A percentile compares a stretch with the other conserved stretches of the same genome.
Evolutionary conservation across 2,329 filamentous ascomycete species (phyloP).

Genomic region (Aspergillus spinulosporus): DNA sequence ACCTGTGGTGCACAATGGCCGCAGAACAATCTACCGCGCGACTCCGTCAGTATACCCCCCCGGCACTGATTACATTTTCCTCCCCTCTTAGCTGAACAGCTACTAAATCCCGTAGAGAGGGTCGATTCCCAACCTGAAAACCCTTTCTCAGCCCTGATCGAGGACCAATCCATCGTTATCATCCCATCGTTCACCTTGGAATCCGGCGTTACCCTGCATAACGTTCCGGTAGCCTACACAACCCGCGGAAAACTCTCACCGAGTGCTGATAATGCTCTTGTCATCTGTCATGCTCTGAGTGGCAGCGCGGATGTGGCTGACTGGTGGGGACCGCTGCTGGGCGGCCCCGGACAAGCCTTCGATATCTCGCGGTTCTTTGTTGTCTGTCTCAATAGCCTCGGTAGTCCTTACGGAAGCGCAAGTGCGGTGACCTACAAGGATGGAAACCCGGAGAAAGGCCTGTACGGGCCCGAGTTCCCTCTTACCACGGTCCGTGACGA

Average conservation of each 20-base stretch:
- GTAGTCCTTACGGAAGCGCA: constrained; percentile 57
- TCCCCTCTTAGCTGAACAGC: constrained; percentile 30
- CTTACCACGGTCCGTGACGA: constrained; percentile 94
- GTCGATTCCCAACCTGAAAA: constrained; percentile 76
- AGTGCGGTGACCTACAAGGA: constrained; percentile 74
- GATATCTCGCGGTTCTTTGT: constrained; percentile 56
- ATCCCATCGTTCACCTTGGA: constrained; percentile 90
- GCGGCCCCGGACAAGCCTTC: constrained; percentile 54
- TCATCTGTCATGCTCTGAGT: constrained; percentile 59
- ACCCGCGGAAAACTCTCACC: constrained; percentile 60
- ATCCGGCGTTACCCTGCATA: constrained; percentile 78
- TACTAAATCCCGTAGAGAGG: constrained; percentile 59
- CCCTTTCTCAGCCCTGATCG: constrained; percentile 81
- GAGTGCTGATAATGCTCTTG: constrained; percentile 61
- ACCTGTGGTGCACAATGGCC: constrained; percentile 25
- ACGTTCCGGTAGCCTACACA: constrained; percentile 69
- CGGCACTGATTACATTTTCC: not conserved
- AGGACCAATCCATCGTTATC: constrained; percentile 81
- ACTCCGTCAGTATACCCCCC: constrained; percentile 42
- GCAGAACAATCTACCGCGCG: constrained; percentile 17
- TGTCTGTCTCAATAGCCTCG: constrained; percentile 56
- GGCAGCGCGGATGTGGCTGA: constrained; percentile 57
- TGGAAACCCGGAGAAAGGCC: constrained; percentile 69
- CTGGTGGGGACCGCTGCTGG: constrained; percentile 58
- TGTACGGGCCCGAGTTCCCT: constrained; percentile 94